A percentile compares a stretch with the other conserved stretches of the same genome.
These are phyloP conservation scores for Cyberlindnera mycetangii DNA, from an alignment of 805 yeast genomes.

Conservation along the genomic window DNA sequence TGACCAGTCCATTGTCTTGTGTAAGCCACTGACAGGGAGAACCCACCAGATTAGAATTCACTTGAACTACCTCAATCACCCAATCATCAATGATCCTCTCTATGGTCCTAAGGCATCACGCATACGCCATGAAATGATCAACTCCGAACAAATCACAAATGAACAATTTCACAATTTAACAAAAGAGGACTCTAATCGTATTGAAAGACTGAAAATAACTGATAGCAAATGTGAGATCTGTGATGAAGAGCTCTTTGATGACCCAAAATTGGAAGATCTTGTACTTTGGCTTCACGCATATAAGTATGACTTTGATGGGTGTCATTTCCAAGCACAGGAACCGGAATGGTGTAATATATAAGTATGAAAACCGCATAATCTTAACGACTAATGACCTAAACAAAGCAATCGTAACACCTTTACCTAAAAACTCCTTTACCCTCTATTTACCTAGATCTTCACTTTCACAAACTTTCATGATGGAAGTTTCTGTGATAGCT, in stretches of 20 bases:
- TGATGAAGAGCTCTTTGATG: slow-evolving; percentile 18
- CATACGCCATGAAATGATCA: slow-evolving; percentile 13
- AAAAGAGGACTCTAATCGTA: slow-evolving; percentile 11
- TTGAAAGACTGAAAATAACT: slow-evolving; percentile 9
- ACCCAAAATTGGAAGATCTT: slow-evolving; percentile 15
- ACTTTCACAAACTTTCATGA: background rate
- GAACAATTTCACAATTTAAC: slow-evolving; percentile 16
- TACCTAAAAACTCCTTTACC: background rate
- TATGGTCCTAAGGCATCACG: slow-evolving; percentile 37
- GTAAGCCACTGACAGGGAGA: slow-evolving; percentile 87
- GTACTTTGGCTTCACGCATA: slow-evolving; percentile 26
- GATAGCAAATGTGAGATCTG: slow-evolving; percentile 22
- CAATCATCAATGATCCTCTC: slow-evolving; percentile 87
- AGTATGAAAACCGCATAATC: background rate
- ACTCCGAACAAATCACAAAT: slow-evolving; percentile 7
- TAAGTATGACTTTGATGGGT: slow-evolving; percentile 19
- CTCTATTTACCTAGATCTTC: background rate
- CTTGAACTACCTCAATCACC: slow-evolving; percentile 77
- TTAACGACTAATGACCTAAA: background rate
- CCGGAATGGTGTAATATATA: slow-evolving; percentile 24
- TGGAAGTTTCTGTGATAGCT: too few species aligned
- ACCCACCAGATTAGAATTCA: slow-evolving; percentile 96
- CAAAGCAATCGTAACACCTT: too few species aligned
- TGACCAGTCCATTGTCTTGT: slow-evolving; percentile 54
- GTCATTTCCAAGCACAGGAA: slow-evolving; percentile 17